phyloP scores from a whole-genome alignment of 805 yeast species.

The Scheffersomyces stipitis region DNA sequence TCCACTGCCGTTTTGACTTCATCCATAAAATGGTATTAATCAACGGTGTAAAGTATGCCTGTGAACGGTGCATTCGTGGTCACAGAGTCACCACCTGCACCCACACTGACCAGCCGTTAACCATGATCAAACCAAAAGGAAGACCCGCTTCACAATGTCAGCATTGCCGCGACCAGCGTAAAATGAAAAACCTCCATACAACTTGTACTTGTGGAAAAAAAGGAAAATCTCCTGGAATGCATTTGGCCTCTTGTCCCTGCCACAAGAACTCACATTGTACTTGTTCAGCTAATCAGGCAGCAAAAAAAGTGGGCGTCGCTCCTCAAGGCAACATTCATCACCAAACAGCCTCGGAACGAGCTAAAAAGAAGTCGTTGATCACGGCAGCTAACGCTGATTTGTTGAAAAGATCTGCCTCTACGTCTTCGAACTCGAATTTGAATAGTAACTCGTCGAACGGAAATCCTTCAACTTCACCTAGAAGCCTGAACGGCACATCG shows the following conservation, averaged over 20 bases:
- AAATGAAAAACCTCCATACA: slow-evolving; percentile 63
- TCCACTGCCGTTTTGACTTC: no score
- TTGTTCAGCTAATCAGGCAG: slow-evolving; percentile 22
- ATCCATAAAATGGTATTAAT: slow-evolving; percentile 95
- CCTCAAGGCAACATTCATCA: slow-evolving; percentile 8
- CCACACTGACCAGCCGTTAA: slow-evolving; percentile 86
- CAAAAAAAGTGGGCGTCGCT: slow-evolving; percentile 2
- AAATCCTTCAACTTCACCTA: background rate
- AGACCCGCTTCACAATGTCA: slow-evolving; percentile 91
- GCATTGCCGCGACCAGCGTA: slow-evolving; percentile 78
- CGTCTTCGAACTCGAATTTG: background rate
- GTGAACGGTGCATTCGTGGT: slow-evolving; percentile 94
- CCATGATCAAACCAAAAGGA: slow-evolving; percentile 95
- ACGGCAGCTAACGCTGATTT: slow-evolving; percentile 12
- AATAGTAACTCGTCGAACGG: background rate
- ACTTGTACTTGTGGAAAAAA: slow-evolving; percentile 69
- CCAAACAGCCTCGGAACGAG: slow-evolving; percentile 11
- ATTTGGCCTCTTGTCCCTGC: slow-evolving; percentile 38
- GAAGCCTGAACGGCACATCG: background rate
- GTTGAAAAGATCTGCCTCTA: background rate
- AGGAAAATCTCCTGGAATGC: slow-evolving; percentile 39
- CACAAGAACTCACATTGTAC: slow-evolving; percentile 42
- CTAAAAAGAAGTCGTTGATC: slow-evolving; percentile 16
- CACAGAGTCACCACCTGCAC: slow-evolving; percentile 93
- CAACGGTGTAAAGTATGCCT: slow-evolving; percentile 93